Evolutionary conservation across 2,329 filamentous ascomycete genomes (phyloP).

Genomic region (Tolypocladium tropicale): DNA sequence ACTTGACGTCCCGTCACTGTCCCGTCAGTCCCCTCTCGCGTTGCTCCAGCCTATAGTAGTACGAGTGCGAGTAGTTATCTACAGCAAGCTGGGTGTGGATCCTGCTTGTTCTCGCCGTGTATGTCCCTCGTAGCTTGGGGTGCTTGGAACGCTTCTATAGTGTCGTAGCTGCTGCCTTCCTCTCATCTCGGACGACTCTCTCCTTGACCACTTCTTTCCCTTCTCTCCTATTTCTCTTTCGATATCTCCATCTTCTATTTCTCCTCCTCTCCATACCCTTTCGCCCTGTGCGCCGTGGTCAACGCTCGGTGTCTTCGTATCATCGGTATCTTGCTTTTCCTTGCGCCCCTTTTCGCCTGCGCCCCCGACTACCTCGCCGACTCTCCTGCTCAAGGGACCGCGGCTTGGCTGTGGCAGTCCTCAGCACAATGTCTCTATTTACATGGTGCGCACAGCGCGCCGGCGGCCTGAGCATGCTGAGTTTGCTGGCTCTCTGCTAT

Average conservation of each 20-base stretch:
- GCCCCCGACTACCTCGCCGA: background rate
- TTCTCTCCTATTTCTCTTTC: background rate
- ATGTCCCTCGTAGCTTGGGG: background rate
- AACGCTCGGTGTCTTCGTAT: background rate
- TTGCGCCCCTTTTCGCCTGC: background rate
- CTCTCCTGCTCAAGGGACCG: background rate
- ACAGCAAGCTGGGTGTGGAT: background rate
- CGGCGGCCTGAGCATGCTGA: conserved; percentile 45
- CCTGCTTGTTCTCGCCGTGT: background rate
- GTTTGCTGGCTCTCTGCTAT: conserved; percentile 37
- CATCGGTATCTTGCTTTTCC: background rate
- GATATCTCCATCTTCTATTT: background rate
- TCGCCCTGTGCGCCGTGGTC: background rate
- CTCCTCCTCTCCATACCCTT: background rate
- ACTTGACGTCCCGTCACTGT: background rate
- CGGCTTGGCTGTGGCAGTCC: background rate
- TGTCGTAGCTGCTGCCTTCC: conserved; percentile 1
- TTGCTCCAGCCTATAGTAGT: background rate
- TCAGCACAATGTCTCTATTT: conserved; percentile 38
- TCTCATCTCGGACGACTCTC: background rate
- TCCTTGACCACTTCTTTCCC: background rate
- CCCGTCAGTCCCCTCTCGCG: background rate
- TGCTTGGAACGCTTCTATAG: background rate
- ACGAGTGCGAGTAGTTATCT: background rate
- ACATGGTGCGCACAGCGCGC: conserved; percentile 42